Evolutionary conservation across 805 yeast genomes (phyloP).

Genomic region (Yamadazyma endophytica): DNA sequence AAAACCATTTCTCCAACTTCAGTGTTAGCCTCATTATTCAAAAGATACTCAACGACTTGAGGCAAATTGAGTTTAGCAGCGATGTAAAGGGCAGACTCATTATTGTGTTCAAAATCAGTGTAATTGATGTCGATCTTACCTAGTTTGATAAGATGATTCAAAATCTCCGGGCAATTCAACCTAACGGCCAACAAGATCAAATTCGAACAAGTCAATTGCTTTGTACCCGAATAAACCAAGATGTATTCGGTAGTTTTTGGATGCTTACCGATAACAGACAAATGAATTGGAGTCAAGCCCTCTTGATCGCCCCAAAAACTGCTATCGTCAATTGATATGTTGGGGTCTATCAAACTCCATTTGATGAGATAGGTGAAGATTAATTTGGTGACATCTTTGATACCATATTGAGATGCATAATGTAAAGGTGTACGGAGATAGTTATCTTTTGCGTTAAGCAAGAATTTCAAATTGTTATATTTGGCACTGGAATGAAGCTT

Average conservation of each 20-base stretch:
- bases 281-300: conserved; percentile 72
- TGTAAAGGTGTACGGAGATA: conserved; percentile 84
- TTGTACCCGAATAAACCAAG: conserved; percentile 39
- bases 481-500: conserved; percentile 27
- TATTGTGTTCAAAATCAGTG: conserved; percentile 49
- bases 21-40: conserved; percentile 61
- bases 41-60: conserved; percentile 50
- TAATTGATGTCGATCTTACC: conserved; percentile 63
- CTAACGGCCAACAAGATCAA: conserved; percentile 66
- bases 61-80: conserved; percentile 63
- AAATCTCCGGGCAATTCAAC: conserved; percentile 54
- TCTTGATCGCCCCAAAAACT: conserved; percentile 75
- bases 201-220: conserved; percentile 47
- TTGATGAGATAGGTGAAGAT: conserved; percentile 52
- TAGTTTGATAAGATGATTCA: conserved; percentile 48
- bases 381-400: conserved; percentile 56
- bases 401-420: conserved; percentile 84
- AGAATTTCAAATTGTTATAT: conserved; percentile 11
- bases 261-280: conserved; percentile 79
- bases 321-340: conserved; percentile 51
- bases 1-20: conserved; percentile 74
- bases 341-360: conserved; percentile 55
- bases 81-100: conserved; percentile 79
- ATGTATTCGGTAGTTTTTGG: conserved; percentile 68
- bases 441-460: conserved; percentile 63